Percentiles rank a stretch among this genome's conserved stretches.
Conservation (phyloP, 345 rosid genomes). For the Pelargonium nanum region DNA sequence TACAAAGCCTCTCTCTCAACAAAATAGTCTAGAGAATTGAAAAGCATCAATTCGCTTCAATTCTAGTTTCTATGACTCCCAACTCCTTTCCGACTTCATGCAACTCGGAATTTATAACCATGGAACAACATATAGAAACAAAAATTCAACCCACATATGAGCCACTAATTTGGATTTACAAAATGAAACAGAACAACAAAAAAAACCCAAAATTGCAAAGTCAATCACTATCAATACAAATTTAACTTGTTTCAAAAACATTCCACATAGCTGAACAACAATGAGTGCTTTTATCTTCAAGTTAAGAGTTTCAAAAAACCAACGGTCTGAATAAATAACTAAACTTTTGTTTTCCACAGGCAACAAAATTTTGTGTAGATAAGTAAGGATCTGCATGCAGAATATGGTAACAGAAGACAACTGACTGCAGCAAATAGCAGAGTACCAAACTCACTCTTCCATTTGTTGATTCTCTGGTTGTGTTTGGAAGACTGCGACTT, state of each 20-base stretch:
- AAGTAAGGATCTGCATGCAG: background rate
- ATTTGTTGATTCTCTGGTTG: background rate
- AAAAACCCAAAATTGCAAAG: too few relatives aligned
- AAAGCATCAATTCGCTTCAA: too few relatives aligned
- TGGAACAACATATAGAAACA: too few relatives aligned
- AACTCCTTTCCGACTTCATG: too few relatives aligned
- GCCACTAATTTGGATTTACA: background rate
- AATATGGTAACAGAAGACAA: background rate
- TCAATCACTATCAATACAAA: background rate
- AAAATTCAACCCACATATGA: background rate
- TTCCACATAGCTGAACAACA: background rate
- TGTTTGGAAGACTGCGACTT: background rate
- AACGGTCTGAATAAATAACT: background rate
- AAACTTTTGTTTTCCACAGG: background rate
- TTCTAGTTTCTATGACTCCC: too few relatives aligned
- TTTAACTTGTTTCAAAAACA: background rate
- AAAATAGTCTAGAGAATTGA: too few relatives aligned
- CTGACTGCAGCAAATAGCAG: background rate
- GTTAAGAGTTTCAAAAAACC: background rate
- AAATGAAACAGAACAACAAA: background rate
- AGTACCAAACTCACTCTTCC: background rate
- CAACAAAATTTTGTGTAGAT: background rate
- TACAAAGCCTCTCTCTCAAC: background rate
- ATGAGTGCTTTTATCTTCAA: background rate
- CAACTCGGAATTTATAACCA: too few relatives aligned